Evolutionary conservation across 2,329 filamentous ascomycete species (phyloP).

Genomic region (Fusarium pininemorale): DNA sequence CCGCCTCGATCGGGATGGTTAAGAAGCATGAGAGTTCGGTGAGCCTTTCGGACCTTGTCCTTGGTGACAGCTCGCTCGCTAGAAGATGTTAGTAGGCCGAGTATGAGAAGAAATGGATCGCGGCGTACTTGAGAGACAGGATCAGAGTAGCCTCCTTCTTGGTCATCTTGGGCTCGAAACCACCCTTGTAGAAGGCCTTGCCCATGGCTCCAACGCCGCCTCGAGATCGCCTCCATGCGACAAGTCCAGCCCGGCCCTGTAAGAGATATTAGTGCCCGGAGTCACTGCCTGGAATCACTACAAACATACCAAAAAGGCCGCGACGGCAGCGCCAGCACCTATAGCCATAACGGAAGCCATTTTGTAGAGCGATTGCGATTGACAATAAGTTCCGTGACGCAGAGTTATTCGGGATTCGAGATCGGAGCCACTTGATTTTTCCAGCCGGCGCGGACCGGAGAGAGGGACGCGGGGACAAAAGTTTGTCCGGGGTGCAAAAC

Average conservation of each 20-base stretch:
- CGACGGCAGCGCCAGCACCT: slow-evolving; percentile 60
- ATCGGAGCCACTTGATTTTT: slow-evolving; percentile 40
- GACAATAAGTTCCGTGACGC: slow-evolving; percentile 12
- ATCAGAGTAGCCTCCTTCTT: slow-evolving; percentile 91
- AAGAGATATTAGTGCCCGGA: slow-evolving; percentile 13
- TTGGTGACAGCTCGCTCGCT: slow-evolving; percentile 90
- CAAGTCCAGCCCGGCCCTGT: slow-evolving; percentile 89
- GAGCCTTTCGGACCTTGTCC: slow-evolving; percentile 94
- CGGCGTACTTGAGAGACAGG: slow-evolving; percentile 81
- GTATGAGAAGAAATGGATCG: neutral
- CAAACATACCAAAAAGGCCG: slow-evolving; percentile 59
- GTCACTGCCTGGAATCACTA: neutral
- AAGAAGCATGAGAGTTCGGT: slow-evolving; percentile 93
- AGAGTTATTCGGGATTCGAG: slow-evolving; percentile 27
- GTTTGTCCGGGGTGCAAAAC: slow-evolving; percentile 28
- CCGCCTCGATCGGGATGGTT: slow-evolving; percentile 98
- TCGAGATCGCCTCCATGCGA: slow-evolving; percentile 85
- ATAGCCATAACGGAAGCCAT: slow-evolving; percentile 58
- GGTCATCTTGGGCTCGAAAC: slow-evolving; percentile 97
- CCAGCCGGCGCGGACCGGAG: slow-evolving; percentile 39
- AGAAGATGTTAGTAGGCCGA: slow-evolving; percentile 13
- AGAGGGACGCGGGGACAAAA: slow-evolving; percentile 34
- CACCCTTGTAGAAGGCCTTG: slow-evolving; percentile 96
- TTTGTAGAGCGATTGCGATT: neutral
- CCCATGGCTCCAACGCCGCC: slow-evolving; percentile 82